Conservation (phyloP, 1,139 yeast species). For the Suhomyces chickasaworum region DNA sequence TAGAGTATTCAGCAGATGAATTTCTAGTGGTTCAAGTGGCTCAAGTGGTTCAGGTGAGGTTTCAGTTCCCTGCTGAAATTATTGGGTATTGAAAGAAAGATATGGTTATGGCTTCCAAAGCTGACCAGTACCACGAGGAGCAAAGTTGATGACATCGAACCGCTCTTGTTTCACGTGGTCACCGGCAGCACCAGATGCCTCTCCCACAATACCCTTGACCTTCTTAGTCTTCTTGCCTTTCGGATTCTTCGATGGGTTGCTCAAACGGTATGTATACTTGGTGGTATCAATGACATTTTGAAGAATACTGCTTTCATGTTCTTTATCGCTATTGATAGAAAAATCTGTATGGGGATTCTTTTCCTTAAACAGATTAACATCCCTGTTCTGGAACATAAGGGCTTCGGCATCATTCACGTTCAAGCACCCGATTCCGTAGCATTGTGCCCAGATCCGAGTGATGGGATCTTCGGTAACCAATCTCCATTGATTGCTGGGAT, state of each 20-base stretch:
- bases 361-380: constrained; percentile 30
- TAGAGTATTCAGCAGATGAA: no score
- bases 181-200: constrained; percentile 24
- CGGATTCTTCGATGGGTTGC: constrained; percentile 7
- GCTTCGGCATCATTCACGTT: constrained; percentile 57
- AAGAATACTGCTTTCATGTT: constrained; percentile 28
- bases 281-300: constrained; percentile 46
- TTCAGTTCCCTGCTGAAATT: no score
- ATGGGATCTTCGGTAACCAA: constrained; percentile 57
- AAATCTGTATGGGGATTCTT: constrained; percentile 35
- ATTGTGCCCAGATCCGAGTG: constrained; percentile 55
- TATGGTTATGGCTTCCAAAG: constrained; percentile 60
- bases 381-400: constrained; percentile 40
- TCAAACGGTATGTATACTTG: constrained; percentile 28
- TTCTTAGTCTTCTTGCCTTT: constrained; percentile 4
- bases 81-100: no score
- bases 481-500: constrained; percentile 43
- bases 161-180: constrained; percentile 40
- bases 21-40: no score
- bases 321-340: constrained; percentile 26
- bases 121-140: constrained; percentile 56
- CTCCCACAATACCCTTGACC: constrained; percentile 21
- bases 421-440: constrained; percentile 54
- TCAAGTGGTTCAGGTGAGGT: no score
- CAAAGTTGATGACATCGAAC: constrained; percentile 50